A percentile compares a stretch with the other conserved stretches of the same genome.
Evolutionary conservation across 1,284 basidiomycete species (phyloP).

Genomic region (Boletus sp.): DNA sequence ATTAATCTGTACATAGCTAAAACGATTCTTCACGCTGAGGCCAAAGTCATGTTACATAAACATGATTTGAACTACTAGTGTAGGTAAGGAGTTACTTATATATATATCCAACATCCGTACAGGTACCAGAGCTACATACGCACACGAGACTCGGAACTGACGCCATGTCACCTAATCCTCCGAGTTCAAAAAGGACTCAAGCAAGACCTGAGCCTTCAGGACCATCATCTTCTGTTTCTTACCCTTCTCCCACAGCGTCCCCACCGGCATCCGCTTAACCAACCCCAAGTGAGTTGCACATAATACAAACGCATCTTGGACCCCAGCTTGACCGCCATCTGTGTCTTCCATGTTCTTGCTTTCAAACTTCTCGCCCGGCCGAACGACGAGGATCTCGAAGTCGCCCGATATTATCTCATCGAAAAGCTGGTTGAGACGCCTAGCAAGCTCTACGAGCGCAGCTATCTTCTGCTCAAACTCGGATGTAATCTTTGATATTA

Average conservation of each 20-base stretch:
- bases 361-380: not conserved
- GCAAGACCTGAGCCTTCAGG: not conserved
- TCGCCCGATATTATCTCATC: not conserved
- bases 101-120: too few relatives aligned
- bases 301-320: not conserved
- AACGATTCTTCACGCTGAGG: too few relatives aligned
- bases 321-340: not conserved
- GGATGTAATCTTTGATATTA: not conserved
- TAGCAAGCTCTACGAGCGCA: not conserved
- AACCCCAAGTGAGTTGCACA: not conserved
- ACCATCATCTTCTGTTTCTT: not conserved
- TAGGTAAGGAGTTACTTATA: too few relatives aligned
- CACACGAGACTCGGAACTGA: constrained; percentile 1
- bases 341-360: not conserved
- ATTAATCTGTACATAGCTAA: too few relatives aligned
- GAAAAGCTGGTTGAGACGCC: not conserved
- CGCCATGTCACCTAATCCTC: constrained; percentile 8
- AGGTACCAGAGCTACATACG: too few relatives aligned
- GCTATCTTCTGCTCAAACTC: not conserved
- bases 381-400: not conserved
- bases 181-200: not conserved
- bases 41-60: too few relatives aligned
- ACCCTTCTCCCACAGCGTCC: not conserved
- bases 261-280: not conserved
- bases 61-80: too few relatives aligned